Percentiles rank a stretch among this genome's conserved stretches.
phyloP scores from a whole-genome alignment of 2,329 filamentous ascomycete genomes.

The Ambrosiella xylebori region DNA sequence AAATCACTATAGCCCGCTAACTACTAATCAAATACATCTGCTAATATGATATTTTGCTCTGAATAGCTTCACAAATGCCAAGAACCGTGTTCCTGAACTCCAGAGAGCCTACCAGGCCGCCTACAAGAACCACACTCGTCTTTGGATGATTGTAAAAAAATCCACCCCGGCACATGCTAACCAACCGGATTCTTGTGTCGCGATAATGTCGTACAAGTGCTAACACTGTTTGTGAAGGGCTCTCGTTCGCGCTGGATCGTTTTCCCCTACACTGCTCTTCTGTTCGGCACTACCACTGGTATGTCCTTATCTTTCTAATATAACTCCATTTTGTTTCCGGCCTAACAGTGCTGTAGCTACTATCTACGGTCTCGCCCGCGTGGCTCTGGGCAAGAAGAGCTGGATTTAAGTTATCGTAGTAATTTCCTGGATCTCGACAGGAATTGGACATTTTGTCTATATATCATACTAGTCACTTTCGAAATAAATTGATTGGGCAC shows the following conservation, averaged over 20 bases:
- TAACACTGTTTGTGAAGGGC: slow-evolving; percentile 28
- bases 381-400: slow-evolving; percentile 62
- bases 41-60: slow-evolving; percentile 16
- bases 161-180: background rate
- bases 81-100: slow-evolving; percentile 59
- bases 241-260: slow-evolving; percentile 47
- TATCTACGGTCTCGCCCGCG: slow-evolving; percentile 58
- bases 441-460: background rate
- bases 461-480: background rate
- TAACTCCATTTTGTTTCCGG: background rate
- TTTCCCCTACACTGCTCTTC: slow-evolving; percentile 48
- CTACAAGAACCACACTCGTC: slow-evolving; percentile 48
- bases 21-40: slow-evolving; percentile 8
- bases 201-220: background rate
- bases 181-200: background rate
- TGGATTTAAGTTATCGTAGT: slow-evolving; percentile 36
- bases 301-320: slow-evolving; percentile 21
- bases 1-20: background rate
- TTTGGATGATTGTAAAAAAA: slow-evolving; percentile 65
- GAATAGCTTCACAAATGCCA: slow-evolving; percentile 45
- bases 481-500: background rate
- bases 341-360: slow-evolving; percentile 25
- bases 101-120: slow-evolving; percentile 61
- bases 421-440: background rate
- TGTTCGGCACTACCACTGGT: slow-evolving; percentile 48